phyloP scores from a whole-genome alignment of 176 grass and related monocot genomes.

The Musa schizocarpa region DNA sequence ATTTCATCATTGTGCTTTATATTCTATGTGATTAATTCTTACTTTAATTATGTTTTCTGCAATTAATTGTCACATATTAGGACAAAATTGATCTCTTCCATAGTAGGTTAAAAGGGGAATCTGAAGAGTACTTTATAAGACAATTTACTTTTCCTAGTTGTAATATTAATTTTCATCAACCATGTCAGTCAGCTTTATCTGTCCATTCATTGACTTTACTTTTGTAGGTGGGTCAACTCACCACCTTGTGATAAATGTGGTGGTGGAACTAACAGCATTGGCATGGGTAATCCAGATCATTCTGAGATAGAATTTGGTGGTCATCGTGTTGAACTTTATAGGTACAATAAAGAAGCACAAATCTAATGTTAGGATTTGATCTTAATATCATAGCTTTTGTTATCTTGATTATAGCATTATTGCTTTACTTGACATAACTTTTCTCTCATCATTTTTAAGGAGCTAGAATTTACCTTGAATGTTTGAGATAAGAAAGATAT shows the following conservation, averaged over 20 bases:
- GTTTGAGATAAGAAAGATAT: constrained; percentile 13
- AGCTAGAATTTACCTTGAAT: neutral
- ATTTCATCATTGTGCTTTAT: neutral
- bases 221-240: constrained; percentile 90
- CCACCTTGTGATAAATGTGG: constrained; percentile 69
- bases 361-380: constrained; percentile 13
- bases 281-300: constrained; percentile 60
- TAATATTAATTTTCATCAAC: neutral
- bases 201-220: neutral
- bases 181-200: neutral
- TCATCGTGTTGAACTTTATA: constrained; percentile 79
- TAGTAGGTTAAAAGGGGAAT: no score
- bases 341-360: constrained; percentile 35
- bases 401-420: neutral
- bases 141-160: neutral
- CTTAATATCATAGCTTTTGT: constrained; percentile 11
- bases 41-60: neutral
- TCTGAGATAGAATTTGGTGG: constrained; percentile 77
- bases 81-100: no score
- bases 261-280: constrained; percentile 46
- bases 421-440: no score
- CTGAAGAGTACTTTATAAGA: neutral
- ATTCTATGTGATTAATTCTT: neutral
- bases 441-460: no score
- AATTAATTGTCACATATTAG: no score